Percentiles rank a stretch among this genome's conserved stretches.
phyloP scores from a whole-genome alignment of 2,329 filamentous ascomycete species.

The Verticillium albo-atrum region DNA sequence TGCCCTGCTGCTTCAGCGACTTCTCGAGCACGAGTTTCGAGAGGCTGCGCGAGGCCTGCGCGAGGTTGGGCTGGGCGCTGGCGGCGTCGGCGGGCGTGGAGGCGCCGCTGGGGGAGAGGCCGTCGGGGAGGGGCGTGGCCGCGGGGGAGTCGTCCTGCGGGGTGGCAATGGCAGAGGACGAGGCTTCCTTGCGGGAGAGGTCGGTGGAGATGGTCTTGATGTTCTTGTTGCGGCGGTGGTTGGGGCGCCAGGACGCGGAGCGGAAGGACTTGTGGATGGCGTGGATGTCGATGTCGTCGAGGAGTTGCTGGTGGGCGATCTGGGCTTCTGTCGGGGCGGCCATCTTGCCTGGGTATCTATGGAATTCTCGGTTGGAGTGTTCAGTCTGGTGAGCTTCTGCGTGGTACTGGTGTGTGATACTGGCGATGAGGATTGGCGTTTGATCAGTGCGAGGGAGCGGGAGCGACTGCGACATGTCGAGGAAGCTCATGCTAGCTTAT shows the following conservation, averaged over 20 bases:
- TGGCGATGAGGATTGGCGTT: not conserved
- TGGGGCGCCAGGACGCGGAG: constrained; percentile 84
- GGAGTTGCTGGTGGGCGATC: constrained; percentile 78
- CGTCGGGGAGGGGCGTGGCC: constrained; percentile 55
- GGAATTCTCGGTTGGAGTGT: not conserved
- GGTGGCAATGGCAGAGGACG: constrained; percentile 62
- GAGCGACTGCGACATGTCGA: not conserved
- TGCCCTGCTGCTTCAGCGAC: constrained; percentile 49
- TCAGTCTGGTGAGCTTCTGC: not conserved
- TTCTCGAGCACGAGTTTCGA: constrained; percentile 87
- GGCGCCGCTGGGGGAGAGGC: constrained; percentile 52
- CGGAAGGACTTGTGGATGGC: constrained; percentile 84
- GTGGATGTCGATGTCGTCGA: constrained; percentile 90
- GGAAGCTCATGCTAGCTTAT: constrained; percentile 4
- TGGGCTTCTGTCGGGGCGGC: constrained; percentile 66
- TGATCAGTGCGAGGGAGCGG: not conserved
- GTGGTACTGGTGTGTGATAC: not conserved
- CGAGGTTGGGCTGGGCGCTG: constrained; percentile 59
- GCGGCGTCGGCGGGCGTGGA: constrained; percentile 48
- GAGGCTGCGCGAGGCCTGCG: constrained; percentile 82
- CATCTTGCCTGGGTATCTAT: constrained; percentile 45
- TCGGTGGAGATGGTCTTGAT: constrained; percentile 95
- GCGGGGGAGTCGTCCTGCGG: constrained; percentile 68
- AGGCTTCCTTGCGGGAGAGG: constrained; percentile 83
- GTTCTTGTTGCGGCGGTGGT: constrained; percentile 96